Evolutionary conservation across 257 asterid species (phyloP).

Genomic region (Mentha longifolia): DNA sequence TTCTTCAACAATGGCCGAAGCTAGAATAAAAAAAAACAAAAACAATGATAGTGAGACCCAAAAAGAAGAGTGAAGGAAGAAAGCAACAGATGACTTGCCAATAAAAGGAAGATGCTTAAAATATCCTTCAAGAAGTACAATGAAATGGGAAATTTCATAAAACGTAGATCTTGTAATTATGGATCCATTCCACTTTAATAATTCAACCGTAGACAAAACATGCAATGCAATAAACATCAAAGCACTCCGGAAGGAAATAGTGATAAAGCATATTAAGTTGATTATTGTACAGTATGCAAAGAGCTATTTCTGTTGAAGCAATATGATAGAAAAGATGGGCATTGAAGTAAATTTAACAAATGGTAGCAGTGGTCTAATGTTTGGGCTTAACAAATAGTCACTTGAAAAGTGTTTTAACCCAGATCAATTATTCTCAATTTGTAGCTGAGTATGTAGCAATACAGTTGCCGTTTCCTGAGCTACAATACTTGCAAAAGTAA

Average conservation of each 20-base stretch:
- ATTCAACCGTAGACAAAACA: background rate
- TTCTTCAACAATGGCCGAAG: constrained; percentile 78
- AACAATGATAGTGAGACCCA: constrained; percentile 36
- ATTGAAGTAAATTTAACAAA: constrained; percentile 14
- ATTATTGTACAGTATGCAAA: background rate
- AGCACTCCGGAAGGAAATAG: background rate
- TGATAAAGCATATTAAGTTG: constrained; percentile 20
- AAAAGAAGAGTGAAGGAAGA: constrained; percentile 5
- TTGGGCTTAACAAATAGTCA: constrained; percentile 18
- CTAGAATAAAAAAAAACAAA: no score
- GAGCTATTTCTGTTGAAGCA: background rate
- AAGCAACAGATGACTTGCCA: constrained; percentile 21
- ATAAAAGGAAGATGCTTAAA: background rate
- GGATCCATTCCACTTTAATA: background rate
- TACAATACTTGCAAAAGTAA: constrained; percentile 24
- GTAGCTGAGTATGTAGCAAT: constrained; percentile 23
- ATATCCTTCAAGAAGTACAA: constrained; percentile 25
- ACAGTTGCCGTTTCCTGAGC: constrained; percentile 14
- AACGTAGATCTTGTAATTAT: constrained; percentile 18
- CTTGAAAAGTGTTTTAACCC: constrained; percentile 2
- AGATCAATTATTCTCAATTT: constrained; percentile 6
- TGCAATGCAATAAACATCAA: constrained; percentile 4
- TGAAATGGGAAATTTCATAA: background rate
- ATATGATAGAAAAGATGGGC: constrained; percentile 25
- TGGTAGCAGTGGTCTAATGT: constrained; percentile 12